Evolutionary conservation across 108 stramenopile genomes (phyloP).

Genomic region (Fragilaria crotonensis): DNA sequence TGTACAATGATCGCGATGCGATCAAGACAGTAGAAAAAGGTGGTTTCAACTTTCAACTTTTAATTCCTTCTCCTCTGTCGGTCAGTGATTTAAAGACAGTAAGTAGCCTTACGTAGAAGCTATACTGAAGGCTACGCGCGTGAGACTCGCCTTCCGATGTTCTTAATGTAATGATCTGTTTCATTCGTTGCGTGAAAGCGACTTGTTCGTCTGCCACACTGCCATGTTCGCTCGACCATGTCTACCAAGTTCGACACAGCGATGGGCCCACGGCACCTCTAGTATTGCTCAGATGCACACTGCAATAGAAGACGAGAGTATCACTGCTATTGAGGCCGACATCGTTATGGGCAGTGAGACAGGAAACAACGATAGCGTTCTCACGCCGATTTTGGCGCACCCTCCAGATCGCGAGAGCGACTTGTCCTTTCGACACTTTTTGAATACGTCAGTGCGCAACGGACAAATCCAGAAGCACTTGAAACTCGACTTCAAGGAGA

Average conservation of each 20-base stretch:
- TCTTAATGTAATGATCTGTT: too few relatives aligned
- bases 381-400: slow-evolving; percentile 29
- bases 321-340: slow-evolving; percentile 48
- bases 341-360: slow-evolving; percentile 17
- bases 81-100: too few relatives aligned
- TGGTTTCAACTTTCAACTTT: too few relatives aligned
- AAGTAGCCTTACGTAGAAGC: too few relatives aligned
- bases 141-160: too few relatives aligned
- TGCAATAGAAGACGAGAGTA: slow-evolving; percentile 18
- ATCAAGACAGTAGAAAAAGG: too few relatives aligned
- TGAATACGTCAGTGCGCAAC: neutral
- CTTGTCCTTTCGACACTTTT: slow-evolving; percentile 19
- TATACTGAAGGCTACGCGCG: too few relatives aligned
- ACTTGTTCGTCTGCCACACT: neutral
- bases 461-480: slow-evolving; percentile 20
- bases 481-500: slow-evolving; percentile 54
- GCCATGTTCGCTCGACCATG: neutral
- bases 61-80: too few relatives aligned
- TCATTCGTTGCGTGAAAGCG: neutral
- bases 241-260: slow-evolving; percentile 2
- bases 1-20: too few relatives aligned
- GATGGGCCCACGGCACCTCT: slow-evolving; percentile 33
- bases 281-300: slow-evolving; percentile 11
- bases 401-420: slow-evolving; percentile 25
- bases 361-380: neutral